A percentile compares a stretch with the other conserved stretches of the same genome.
Evolutionary conservation across 192 early-diverging fungal species (phyloP).

Genomic region (Umbelopsis isabellina): DNA sequence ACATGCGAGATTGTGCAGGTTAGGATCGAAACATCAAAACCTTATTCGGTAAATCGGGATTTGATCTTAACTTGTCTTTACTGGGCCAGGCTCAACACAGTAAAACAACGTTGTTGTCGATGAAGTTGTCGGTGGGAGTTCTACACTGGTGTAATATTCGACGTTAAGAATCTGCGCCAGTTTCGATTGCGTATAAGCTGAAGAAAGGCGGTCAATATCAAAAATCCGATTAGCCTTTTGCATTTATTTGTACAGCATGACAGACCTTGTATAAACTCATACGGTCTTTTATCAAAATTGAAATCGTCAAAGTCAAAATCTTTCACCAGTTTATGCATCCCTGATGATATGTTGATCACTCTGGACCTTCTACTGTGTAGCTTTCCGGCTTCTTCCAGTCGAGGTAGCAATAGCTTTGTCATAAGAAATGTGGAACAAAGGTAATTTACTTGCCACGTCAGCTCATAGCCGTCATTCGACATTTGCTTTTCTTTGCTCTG

Average conservation of each 20-base stretch:
- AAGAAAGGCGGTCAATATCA: not conserved
- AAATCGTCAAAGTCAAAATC: conserved; percentile 9
- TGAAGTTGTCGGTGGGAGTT: not conserved
- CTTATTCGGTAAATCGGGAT: not conserved
- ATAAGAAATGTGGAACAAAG: conserved; percentile 8
- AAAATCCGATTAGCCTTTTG: not conserved
- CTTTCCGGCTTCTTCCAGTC: not conserved
- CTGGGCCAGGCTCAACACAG: conserved; percentile 3
- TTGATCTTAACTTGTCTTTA: conserved; percentile 8
- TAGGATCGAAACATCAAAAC: not conserved
- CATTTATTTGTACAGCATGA: not conserved
- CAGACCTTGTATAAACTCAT: not conserved
- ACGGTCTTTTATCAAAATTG: not conserved
- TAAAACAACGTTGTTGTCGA: not conserved
- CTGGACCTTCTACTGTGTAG: not conserved
- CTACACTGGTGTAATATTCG: conserved; percentile 8
- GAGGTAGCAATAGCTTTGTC: not conserved
- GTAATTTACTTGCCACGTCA: conserved; percentile 14
- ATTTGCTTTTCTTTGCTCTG: not conserved
- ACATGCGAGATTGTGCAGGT: not conserved
- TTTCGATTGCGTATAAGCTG: conserved; percentile 8
- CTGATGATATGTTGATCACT: conserved; percentile 7
- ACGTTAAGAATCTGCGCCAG: not conserved
- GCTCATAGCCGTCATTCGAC: conserved; percentile 1
- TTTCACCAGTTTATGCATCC: conserved; percentile 7